Evolutionary conservation across 257 asterid genomes (phyloP).

Genomic region (Rauvolfia tetraphylla): DNA sequence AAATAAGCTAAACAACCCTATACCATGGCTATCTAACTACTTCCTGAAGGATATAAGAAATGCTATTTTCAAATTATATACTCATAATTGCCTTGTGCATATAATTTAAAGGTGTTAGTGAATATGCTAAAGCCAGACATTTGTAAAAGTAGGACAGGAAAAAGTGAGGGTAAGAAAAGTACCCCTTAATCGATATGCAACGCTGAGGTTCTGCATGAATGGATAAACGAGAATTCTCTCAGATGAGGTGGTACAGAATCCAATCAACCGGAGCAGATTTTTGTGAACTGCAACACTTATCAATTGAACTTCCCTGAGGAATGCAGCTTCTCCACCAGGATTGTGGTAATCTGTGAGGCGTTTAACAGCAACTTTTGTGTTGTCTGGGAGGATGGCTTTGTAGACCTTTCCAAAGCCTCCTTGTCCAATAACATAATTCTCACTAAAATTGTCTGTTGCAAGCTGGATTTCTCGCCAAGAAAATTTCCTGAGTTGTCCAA

Average conservation of each 20-base stretch:
- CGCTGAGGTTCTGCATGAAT: constrained; percentile 82
- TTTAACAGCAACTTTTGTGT: constrained; percentile 67
- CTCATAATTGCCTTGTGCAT: background rate
- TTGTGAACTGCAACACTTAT: constrained; percentile 85
- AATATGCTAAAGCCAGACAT: too few species aligned
- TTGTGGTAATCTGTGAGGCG: constrained; percentile 69
- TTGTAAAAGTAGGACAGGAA: background rate
- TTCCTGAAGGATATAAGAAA: background rate
- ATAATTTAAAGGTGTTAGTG: background rate
- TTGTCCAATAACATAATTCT: constrained; percentile 70
- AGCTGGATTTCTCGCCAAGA: constrained; percentile 78
- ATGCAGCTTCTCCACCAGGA: constrained; percentile 93
- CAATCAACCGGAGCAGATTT: constrained; percentile 74
- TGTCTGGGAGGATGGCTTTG: constrained; percentile 59
- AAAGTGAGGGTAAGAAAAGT: constrained; percentile 2
- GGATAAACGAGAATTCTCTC: constrained; percentile 90
- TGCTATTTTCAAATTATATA: background rate
- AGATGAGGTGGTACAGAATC: constrained; percentile 67
- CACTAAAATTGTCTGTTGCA: constrained; percentile 68
- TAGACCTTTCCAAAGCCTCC: constrained; percentile 93
- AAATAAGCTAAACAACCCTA: too few species aligned
- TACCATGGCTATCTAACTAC: background rate
- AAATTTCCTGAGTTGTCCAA: constrained; percentile 71
- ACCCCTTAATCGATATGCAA: constrained; percentile 89
- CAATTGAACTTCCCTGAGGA: constrained; percentile 67